These are phyloP conservation scores for Pisolithus thermaeus DNA, from an alignment of 1,284 basidiomycete species.

Conservation along the genomic window DNA sequence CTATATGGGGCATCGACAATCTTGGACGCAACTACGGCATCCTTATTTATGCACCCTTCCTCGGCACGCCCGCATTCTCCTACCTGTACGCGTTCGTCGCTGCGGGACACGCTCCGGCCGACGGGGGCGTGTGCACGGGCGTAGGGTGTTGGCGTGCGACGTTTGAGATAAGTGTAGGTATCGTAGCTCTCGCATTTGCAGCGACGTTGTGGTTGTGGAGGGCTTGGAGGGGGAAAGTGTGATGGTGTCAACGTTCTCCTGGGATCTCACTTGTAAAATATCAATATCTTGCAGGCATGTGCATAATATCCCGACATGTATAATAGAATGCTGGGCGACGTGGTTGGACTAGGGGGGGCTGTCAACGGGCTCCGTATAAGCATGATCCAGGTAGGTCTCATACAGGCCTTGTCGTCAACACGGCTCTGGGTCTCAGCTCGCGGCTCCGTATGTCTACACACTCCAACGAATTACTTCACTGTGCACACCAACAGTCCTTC, in stretches of 20 bases:
- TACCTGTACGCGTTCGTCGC: conserved; percentile 69
- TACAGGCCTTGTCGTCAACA: too few relatives aligned
- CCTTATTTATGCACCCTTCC: conserved; percentile 64
- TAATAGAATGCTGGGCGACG: too few relatives aligned
- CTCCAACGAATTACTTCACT: too few relatives aligned
- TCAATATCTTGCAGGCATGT: too few relatives aligned
- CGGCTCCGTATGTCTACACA: too few relatives aligned
- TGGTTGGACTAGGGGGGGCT: too few relatives aligned
- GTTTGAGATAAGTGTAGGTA: conserved; percentile 46
- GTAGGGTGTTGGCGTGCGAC: conserved; percentile 59
- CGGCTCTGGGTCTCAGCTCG: too few relatives aligned
- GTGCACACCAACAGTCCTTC: too few relatives aligned
- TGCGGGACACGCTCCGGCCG: conserved; percentile 37
- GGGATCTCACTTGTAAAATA: too few relatives aligned
- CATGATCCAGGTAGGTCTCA: too few relatives aligned
- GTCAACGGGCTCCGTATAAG: too few relatives aligned
- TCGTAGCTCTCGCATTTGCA: conserved; percentile 39
- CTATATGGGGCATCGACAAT: conserved; percentile 64
- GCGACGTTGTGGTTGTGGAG: conserved; percentile 51
- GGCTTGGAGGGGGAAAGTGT: conserved; percentile 55
- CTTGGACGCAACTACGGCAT: conserved; percentile 72
- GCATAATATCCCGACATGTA: too few relatives aligned
- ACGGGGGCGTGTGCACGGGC: conserved; percentile 49
- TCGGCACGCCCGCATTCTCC: conserved; percentile 68
- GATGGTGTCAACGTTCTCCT: conserved; percentile 3